Conservation (phyloP, 1,284 basidiomycete genomes). For the Ceratobasidium sp. region DNA sequence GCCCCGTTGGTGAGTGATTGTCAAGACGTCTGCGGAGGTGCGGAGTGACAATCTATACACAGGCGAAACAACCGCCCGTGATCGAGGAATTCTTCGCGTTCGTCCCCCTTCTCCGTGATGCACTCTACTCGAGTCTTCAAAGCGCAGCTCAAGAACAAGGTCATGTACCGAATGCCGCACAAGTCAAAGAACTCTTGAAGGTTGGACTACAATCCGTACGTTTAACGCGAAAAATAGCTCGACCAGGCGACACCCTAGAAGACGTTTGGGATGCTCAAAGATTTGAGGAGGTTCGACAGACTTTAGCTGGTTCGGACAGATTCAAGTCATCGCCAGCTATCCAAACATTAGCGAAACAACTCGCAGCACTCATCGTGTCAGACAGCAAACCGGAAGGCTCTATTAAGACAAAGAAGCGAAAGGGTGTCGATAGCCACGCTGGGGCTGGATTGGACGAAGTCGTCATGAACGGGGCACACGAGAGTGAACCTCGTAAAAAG, state of each 20-base stretch:
- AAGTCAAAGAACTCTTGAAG: slow-evolving; percentile 84
- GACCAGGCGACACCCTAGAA: slow-evolving; percentile 46
- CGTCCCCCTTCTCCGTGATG: slow-evolving; percentile 60
- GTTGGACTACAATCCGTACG: slow-evolving; percentile 71
- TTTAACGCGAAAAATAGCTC: slow-evolving; percentile 61
- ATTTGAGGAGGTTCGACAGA: slow-evolving; percentile 53
- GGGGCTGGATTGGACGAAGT: slow-evolving; percentile 42
- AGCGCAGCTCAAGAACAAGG: slow-evolving; percentile 59
- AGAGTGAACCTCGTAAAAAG: slow-evolving; percentile 29
- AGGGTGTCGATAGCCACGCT: slow-evolving; percentile 48
- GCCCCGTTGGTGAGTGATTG: slow-evolving; percentile 59
- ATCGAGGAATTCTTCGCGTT: slow-evolving; percentile 58
- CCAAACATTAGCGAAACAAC: slow-evolving; percentile 56
- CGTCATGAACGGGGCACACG: neutral
- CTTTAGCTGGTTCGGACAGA: slow-evolving; percentile 54
- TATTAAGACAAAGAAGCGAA: slow-evolving; percentile 45
- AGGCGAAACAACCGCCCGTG: slow-evolving; percentile 39
- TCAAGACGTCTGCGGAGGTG: slow-evolving; percentile 8
- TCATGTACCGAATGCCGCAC: slow-evolving; percentile 63
- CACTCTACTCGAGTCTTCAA: slow-evolving; percentile 61
- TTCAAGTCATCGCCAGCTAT: slow-evolving; percentile 57
- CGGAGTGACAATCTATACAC: neutral
- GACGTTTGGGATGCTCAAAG: slow-evolving; percentile 56
- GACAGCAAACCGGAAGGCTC: slow-evolving; percentile 44
- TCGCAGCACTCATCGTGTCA: slow-evolving; percentile 56